phyloP scores from a whole-genome alignment of 2,329 filamentous ascomycete genomes.

The Lasiodiplodia citricola region DNA sequence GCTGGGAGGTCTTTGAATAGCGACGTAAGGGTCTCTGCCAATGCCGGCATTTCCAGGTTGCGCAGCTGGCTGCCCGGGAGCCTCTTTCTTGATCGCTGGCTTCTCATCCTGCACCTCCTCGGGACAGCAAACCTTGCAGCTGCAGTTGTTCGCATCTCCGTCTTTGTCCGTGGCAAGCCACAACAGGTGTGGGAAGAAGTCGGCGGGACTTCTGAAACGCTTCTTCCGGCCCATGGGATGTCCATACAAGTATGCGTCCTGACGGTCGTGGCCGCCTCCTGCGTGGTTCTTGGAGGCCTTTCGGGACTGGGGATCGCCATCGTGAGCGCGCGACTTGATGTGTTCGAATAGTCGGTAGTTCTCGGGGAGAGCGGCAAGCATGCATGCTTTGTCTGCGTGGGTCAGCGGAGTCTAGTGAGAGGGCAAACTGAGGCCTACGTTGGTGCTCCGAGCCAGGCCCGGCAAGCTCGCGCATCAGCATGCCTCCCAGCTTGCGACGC shows the following conservation, averaged over 20 bases:
- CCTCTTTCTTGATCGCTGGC: constrained; percentile 37
- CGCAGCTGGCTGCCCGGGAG: constrained; percentile 27
- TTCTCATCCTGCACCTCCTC: constrained; percentile 54
- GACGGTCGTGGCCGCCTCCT: constrained; percentile 58
- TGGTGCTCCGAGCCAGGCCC: constrained; percentile 41
- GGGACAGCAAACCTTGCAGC: constrained; percentile 63
- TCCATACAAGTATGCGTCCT: constrained; percentile 66
- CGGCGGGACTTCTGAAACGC: constrained; percentile 62
- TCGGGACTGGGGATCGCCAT: constrained; percentile 46
- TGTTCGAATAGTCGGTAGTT: constrained; percentile 65
- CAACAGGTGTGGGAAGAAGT: constrained; percentile 65
- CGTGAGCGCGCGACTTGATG: constrained; percentile 56
- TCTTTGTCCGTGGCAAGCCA: constrained; percentile 61
- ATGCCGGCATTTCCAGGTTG: background rate
- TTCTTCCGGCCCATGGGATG: constrained; percentile 63
- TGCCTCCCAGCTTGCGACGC: constrained; percentile 64
- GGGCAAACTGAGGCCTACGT: constrained; percentile 29
- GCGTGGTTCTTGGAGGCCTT: constrained; percentile 57
- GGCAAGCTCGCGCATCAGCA: constrained; percentile 59
- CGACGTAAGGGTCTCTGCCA: background rate
- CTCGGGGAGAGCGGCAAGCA: constrained; percentile 60
- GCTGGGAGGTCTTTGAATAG: background rate
- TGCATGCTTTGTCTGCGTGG: constrained; percentile 46
- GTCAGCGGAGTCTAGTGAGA: background rate
- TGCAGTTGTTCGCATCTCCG: constrained; percentile 61